Evolutionary conservation across 192 early-diverging fungal genomes (phyloP).

Genomic region (Podochytrium sp.): DNA sequence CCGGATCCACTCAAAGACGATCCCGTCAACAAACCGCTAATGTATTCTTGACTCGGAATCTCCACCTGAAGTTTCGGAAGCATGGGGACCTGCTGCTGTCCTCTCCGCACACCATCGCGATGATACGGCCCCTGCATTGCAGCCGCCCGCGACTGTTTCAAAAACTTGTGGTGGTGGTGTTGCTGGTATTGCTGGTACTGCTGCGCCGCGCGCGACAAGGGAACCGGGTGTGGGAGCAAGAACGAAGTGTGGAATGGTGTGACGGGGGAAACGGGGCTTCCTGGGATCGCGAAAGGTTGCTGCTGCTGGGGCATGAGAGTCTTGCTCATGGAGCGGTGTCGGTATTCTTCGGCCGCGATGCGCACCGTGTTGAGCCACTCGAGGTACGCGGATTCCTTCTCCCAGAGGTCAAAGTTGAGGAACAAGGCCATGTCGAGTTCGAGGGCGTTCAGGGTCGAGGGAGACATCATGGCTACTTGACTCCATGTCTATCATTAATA

Average conservation of each 20-base stretch:
- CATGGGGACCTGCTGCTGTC: not conserved
- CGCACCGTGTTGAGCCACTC: not conserved
- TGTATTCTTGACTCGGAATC: not conserved
- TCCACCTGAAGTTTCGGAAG: not conserved
- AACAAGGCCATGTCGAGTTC: constrained; percentile 11
- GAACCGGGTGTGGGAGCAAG: too few species aligned
- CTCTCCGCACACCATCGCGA: too few species aligned
- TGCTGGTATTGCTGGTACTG: too few species aligned
- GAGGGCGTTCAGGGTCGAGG: constrained; percentile 1
- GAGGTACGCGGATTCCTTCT: not conserved
- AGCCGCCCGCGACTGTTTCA: too few species aligned
- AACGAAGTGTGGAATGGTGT: too few species aligned
- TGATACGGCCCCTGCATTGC: too few species aligned
- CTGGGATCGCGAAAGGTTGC: too few species aligned
- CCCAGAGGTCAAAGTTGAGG: constrained; percentile 25
- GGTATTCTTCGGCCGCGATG: constrained; percentile 4
- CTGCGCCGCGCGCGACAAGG: too few species aligned
- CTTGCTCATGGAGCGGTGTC: not conserved
- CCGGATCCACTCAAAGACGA: too few species aligned
- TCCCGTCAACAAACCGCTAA: too few species aligned
- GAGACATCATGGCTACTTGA: constrained; percentile 6
- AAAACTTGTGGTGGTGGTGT: too few species aligned
- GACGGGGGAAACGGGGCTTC: too few species aligned
- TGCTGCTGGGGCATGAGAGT: not conserved
- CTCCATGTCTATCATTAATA: constrained; percentile 27